A percentile compares a stretch with the other conserved stretches of the same genome.
phyloP scores from a whole-genome alignment of 495 filamentous ascomycete species.

The Lepraria neglecta region DNA sequence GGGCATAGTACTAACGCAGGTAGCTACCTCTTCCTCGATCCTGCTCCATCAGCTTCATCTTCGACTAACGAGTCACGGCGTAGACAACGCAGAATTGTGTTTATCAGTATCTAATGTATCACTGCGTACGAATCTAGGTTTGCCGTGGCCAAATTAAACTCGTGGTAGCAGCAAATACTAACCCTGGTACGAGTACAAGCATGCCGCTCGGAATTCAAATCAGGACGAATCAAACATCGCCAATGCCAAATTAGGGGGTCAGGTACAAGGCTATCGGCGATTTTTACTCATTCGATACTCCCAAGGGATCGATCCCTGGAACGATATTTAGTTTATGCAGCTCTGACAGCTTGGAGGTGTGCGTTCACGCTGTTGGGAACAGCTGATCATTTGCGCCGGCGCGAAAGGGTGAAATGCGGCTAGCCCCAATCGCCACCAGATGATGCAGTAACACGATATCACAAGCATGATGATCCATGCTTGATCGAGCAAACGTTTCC shows the following conservation, averaged over 20 bases:
- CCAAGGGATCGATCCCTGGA: slow-evolving; percentile 3
- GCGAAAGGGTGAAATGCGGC: neutral
- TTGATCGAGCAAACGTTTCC: slow-evolving; percentile 5
- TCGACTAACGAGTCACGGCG: neutral
- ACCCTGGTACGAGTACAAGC: neutral
- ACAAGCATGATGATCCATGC: neutral
- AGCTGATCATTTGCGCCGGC: slow-evolving; percentile 7
- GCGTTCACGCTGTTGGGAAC: neutral
- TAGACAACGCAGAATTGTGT: too few species aligned
- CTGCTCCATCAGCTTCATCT: neutral
- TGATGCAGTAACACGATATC: slow-evolving; percentile 3
- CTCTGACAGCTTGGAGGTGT: slow-evolving; percentile 11
- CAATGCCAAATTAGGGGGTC: slow-evolving; percentile 5
- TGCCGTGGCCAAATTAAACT: neutral
- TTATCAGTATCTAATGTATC: neutral
- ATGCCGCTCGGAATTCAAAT: slow-evolving; percentile 1
- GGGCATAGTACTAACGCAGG: slow-evolving; percentile 7
- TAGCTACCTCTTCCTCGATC: slow-evolving; percentile 1
- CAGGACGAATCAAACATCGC: neutral
- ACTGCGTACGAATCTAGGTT: neutral
- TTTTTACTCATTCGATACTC: slow-evolving; percentile 12
- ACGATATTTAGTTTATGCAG: slow-evolving; percentile 10
- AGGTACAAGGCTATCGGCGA: slow-evolving; percentile 6
- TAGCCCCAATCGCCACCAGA: neutral
- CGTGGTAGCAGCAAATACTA: neutral